Evolutionary conservation across 371 early-diverging fungal species (phyloP).

Genomic region (Haplosporangium sp.): DNA sequence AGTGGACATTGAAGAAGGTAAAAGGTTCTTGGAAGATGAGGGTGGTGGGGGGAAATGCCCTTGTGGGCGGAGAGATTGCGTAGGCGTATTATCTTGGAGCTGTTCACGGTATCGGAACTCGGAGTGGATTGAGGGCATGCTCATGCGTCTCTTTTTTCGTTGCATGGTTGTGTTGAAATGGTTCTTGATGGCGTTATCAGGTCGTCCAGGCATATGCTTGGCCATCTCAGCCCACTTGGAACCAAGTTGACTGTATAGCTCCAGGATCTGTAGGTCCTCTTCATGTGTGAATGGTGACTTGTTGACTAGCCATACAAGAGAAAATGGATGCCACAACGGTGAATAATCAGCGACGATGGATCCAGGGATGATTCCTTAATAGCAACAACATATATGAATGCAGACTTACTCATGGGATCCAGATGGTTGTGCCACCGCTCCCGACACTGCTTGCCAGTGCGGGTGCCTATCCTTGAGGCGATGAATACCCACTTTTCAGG

Average conservation of each 20-base stretch:
- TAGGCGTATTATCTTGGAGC: neutral
- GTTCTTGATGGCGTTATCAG: conserved; percentile 57
- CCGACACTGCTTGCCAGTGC: conserved; percentile 53
- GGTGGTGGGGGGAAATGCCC: neutral
- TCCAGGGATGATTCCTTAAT: neutral
- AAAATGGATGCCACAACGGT: neutral
- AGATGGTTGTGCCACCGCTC: conserved; percentile 53
- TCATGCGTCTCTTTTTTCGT: conserved; percentile 52
- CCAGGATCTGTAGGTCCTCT: conserved; percentile 49
- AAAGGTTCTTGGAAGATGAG: neutral
- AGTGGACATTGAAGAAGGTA: conserved; percentile 11
- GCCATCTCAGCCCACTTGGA: conserved; percentile 59
- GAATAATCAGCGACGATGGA: neutral
- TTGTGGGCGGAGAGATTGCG: conserved; percentile 1
- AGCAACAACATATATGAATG: neutral
- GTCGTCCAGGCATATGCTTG: conserved; percentile 53
- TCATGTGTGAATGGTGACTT: conserved; percentile 56
- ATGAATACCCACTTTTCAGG: conserved; percentile 56
- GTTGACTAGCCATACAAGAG: conserved; percentile 23
- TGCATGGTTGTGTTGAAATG: conserved; percentile 56
- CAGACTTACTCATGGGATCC: conserved; percentile 45
- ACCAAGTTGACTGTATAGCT: conserved; percentile 45
- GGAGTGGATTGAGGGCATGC: conserved; percentile 32
- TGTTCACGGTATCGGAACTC: conserved; percentile 17
- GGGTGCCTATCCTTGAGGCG: conserved; percentile 42